These are phyloP conservation scores for Arabidopsis arenosa DNA, from an alignment of 345 rosid genomes.

Conservation along the genomic window DNA sequence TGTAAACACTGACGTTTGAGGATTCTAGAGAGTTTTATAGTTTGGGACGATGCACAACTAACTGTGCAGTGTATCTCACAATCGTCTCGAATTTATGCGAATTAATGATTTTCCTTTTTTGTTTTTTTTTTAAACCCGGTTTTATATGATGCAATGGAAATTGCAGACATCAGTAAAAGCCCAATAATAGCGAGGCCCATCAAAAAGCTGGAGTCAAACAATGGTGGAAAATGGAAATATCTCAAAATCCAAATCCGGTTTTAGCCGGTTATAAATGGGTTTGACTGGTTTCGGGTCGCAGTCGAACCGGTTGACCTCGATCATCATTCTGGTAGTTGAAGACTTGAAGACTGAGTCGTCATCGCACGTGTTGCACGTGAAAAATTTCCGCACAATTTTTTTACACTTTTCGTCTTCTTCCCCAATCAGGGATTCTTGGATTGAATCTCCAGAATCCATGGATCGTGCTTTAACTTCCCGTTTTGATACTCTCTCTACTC, in stretches of 20 bases:
- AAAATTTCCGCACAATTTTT: slow-evolving; percentile 39
- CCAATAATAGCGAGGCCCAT: slow-evolving; percentile 15
- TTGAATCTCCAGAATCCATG: slow-evolving; percentile 34
- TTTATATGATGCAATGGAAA: not conserved
- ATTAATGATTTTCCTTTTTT: not conserved
- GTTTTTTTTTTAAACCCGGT: not conserved
- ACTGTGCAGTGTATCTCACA: slow-evolving; percentile 11
- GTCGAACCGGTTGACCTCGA: slow-evolving; percentile 23
- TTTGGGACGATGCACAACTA: not conserved
- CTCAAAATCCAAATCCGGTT: not conserved
- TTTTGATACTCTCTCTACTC: slow-evolving; percentile 11
- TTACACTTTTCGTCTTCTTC: slow-evolving; percentile 31
- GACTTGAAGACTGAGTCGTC: not conserved
- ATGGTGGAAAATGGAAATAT: too few relatives aligned
- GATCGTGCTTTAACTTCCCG: slow-evolving; percentile 39
- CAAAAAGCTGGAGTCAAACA: not conserved
- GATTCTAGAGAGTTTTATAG: slow-evolving; percentile 22
- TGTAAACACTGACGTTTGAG: slow-evolving; percentile 4
- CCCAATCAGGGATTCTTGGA: slow-evolving; percentile 18
- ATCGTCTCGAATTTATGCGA: slow-evolving; percentile 1
- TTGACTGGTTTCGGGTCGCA: not conserved
- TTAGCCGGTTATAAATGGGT: not conserved
- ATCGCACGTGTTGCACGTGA: slow-evolving; percentile 40
- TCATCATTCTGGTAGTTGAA: not conserved
- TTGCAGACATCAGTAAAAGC: not conserved